Percentiles rank a stretch among this genome's conserved stretches.
Evolutionary conservation across 345 rosid genomes (phyloP).

Genomic region (Draba incana): DNA sequence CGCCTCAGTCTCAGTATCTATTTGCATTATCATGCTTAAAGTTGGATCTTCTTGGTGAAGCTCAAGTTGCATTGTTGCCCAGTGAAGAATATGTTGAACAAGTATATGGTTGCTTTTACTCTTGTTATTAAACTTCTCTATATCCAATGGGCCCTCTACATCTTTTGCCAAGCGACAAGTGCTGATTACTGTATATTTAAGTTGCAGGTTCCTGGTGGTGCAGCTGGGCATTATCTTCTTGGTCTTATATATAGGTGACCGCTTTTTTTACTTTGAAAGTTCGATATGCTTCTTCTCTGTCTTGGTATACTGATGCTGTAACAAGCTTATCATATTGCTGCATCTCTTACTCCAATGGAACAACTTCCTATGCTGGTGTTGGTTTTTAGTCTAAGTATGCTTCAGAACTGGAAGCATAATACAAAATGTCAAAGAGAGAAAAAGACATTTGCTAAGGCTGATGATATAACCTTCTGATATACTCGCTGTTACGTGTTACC

Average conservation of each 20-base stretch:
- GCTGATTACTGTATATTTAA: slow-evolving; percentile 16
- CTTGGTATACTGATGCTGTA: slow-evolving; percentile 16
- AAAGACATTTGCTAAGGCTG: slow-evolving; percentile 8
- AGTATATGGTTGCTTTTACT: slow-evolving; percentile 46
- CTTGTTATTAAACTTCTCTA: background rate
- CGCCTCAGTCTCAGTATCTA: slow-evolving; percentile 87
- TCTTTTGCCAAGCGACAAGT: no score
- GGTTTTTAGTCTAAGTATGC: slow-evolving; percentile 5
- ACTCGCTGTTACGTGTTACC: slow-evolving; percentile 29
- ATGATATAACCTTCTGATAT: slow-evolving; percentile 18
- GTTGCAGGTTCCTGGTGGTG: slow-evolving; percentile 80
- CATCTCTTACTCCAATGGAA: slow-evolving; percentile 20
- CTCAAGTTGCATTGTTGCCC: slow-evolving; percentile 80
- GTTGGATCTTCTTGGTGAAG: slow-evolving; percentile 87
- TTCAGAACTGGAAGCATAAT: background rate
- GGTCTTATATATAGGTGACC: slow-evolving; percentile 85
- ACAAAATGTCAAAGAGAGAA: background rate
- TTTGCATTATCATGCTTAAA: slow-evolving; percentile 87
- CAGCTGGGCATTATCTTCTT: slow-evolving; percentile 93
- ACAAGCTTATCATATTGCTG: background rate
- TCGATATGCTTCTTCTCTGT: slow-evolving; percentile 15
- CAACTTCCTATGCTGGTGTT: slow-evolving; percentile 1
- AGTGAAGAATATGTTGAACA: slow-evolving; percentile 55
- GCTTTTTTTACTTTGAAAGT: slow-evolving; percentile 16
- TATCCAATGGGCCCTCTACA: background rate